phyloP scores from a whole-genome alignment of 371 early-diverging fungal species.

The Apophysomyces elegans region DNA sequence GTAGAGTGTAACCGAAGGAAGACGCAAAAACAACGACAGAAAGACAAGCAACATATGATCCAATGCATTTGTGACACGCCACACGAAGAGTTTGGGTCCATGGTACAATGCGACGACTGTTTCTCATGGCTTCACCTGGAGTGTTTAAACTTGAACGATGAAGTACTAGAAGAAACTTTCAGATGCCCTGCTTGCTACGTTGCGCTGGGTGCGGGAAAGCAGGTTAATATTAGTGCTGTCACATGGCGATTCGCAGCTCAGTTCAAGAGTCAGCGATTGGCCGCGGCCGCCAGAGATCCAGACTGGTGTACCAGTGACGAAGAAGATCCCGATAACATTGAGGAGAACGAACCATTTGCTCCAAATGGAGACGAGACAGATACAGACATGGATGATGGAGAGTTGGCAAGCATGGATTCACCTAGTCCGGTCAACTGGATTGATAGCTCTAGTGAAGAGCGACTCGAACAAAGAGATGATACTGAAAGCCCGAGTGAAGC shows the following conservation, averaged over 20 bases:
- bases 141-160: conserved; percentile 50
- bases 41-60: conserved; percentile 24
- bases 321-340: conserved; percentile 23
- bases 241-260: conserved; percentile 48
- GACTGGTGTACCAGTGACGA: conserved; percentile 22
- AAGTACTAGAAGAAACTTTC: conserved; percentile 50
- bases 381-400: background rate
- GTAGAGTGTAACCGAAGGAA: conserved; percentile 9
- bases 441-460: conserved; percentile 2
- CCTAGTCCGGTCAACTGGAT: conserved; percentile 8
- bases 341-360: background rate
- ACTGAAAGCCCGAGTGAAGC: conserved; percentile 36
- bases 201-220: conserved; percentile 15
- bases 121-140: conserved; percentile 59
- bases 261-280: conserved; percentile 34
- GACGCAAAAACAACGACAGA: conserved; percentile 11
- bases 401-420: background rate
- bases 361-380: background rate
- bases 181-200: conserved; percentile 54
- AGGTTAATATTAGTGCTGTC: conserved; percentile 23
- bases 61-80: conserved; percentile 58
- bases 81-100: conserved; percentile 52
- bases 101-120: conserved; percentile 68
- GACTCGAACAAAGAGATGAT: conserved; percentile 13
- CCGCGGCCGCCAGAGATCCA: conserved; percentile 16